Percentiles rank a stretch among this genome's conserved stretches.
These are phyloP conservation scores for Boletus rufocinnamomeus DNA, from an alignment of 768 basidiomycete genomes.

Conservation along the genomic window DNA sequence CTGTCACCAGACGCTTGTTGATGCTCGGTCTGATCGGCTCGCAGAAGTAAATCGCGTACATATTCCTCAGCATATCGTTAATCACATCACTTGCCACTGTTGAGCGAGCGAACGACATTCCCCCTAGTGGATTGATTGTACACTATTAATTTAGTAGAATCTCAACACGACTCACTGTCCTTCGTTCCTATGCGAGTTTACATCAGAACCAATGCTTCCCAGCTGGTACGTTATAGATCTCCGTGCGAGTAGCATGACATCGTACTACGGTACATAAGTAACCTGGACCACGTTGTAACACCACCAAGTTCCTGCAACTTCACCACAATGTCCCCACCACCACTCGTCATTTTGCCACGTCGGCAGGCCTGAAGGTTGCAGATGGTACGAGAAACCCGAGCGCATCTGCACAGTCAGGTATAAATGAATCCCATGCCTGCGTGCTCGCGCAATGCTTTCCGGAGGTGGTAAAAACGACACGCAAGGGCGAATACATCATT, in stretches of 20 bases:
- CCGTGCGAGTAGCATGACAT: not conserved
- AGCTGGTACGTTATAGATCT: too few species aligned
- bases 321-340: not conserved
- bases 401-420: not conserved
- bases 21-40: slow-evolving; percentile 45
- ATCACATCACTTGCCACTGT: not conserved
- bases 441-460: not conserved
- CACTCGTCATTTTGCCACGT: not conserved
- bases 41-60: slow-evolving; percentile 20
- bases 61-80: not conserved
- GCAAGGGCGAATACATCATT: not conserved
- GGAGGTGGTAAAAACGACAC: too few species aligned
- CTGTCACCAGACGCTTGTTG: slow-evolving; percentile 51
- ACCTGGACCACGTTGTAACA: not conserved
- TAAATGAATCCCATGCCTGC: not conserved
- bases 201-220: not conserved
- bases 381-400: not conserved
- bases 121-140: slow-evolving; percentile 14
- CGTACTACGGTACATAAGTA: not conserved
- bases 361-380: not conserved
- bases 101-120: slow-evolving; percentile 4
- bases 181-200: not conserved
- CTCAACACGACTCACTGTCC: slow-evolving; percentile 13
- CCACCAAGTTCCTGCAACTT: not conserved
- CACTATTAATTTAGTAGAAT: slow-evolving; percentile 4